Evolutionary conservation across 2,329 filamentous ascomycete genomes (phyloP), one percentile per base, ranked within the genome.

Genomic region (Colletotrichum somersetense): DNA sequence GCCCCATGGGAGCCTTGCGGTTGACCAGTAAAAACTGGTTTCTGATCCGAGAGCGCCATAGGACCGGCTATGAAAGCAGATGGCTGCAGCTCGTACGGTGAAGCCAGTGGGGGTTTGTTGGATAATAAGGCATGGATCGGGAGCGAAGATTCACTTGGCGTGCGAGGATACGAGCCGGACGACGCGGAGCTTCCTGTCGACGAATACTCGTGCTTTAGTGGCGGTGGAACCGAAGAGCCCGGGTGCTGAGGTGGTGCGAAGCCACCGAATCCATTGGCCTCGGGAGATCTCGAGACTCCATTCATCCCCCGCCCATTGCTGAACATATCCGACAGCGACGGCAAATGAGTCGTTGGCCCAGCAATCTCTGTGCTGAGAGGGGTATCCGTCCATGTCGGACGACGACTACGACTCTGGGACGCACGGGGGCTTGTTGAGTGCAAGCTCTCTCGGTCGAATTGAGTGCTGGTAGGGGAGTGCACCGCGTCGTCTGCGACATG

Each of bases 41-140:
- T 68, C 55, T 68, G 73, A 5, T 52, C 73, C 12, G 46, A 78
- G 74, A 35, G 76, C 73, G 7, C 57, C 64, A 38, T 71, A 61
- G 59, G 73, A 38, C 61, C 69, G 7, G 35, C 72, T 52, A 67
- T 30, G 57, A 62, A 58, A 38, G 63, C 64, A 53, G 70, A 62
- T 48, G 61, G 62, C 52, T 74, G 55, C 59, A 52, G 59, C 62
- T 75, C 56, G 75, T 74, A 75, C 72, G 73, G 57, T 66, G 72
- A 64, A 73, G 69, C 50, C 16, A 59, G 64, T 26, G 79, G 71
- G 11, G 78, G 75, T 71, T 84, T 84, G 30, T 83, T 82, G 2
- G 83, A 83, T 26, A 89, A 78, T 0, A 90, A 80, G 0, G 87
- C 84, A 74, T 89, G 87, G 33, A 89, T 89, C 1, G 88, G 87